These are phyloP conservation scores for Pseudovirgaria hyperparasitica DNA, from an alignment of 2,329 filamentous ascomycete genomes.

Conservation along the genomic window DNA sequence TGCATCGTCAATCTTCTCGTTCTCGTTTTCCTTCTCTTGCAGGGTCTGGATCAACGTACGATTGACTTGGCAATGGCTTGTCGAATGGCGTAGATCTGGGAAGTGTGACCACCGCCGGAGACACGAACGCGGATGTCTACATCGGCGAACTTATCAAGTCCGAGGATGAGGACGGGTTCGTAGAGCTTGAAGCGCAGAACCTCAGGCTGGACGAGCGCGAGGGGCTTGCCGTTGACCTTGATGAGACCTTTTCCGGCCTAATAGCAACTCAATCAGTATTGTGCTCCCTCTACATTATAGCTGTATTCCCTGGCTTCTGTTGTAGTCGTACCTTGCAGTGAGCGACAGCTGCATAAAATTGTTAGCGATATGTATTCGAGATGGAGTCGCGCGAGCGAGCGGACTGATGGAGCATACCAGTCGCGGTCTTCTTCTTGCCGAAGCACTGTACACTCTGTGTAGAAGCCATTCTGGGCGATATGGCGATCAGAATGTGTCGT, in stretches of 20 bases:
- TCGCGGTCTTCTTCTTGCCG: slow-evolving; percentile 66
- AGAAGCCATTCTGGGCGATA: slow-evolving; percentile 56
- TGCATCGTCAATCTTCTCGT: too few relatives aligned
- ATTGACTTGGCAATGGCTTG: slow-evolving; percentile 98
- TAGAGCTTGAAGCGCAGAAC: slow-evolving; percentile 99
- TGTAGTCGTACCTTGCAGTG: slow-evolving; percentile 67
- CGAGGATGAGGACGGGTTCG: slow-evolving; percentile 94
- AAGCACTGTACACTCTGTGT: slow-evolving; percentile 68
- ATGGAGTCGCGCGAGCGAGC: background rate
- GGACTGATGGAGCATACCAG: slow-evolving; percentile 18
- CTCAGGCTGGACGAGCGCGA: slow-evolving; percentile 88
- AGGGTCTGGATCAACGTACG: slow-evolving; percentile 26
- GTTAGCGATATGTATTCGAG: slow-evolving; percentile 17
- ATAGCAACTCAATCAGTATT: slow-evolving; percentile 15
- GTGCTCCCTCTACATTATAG: slow-evolving; percentile 6
- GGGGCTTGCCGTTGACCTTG: slow-evolving; percentile 97
- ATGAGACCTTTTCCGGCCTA: slow-evolving; percentile 76
- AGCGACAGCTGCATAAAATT: slow-evolving; percentile 56
- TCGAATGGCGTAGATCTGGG: slow-evolving; percentile 95
- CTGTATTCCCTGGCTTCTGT: slow-evolving; percentile 10
- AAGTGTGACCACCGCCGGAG: slow-evolving; percentile 92
- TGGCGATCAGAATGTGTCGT: too few relatives aligned
- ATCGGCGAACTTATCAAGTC: slow-evolving; percentile 89
- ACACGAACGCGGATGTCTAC: slow-evolving; percentile 98
- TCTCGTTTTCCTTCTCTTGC: background rate